These are phyloP conservation scores for Lecanicillium sp. DNA, from an alignment of 2,329 filamentous ascomycete species.

Conservation along the genomic window DNA sequence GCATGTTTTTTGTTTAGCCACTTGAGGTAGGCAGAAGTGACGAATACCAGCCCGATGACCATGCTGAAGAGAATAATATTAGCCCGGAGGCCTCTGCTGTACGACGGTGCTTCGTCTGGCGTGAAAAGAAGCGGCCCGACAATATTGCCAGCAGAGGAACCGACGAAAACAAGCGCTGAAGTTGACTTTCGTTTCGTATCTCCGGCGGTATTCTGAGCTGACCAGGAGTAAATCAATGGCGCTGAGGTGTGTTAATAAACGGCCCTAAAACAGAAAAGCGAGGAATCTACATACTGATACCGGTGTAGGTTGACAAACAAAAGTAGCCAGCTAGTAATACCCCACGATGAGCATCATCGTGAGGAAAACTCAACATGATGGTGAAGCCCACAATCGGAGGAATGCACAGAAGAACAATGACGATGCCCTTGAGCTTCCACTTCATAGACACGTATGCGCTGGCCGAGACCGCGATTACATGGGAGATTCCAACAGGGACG, in stretches of 20 bases:
- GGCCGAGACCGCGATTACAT: conserved; percentile 52
- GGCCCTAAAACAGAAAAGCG: conserved; percentile 42
- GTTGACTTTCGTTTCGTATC: conserved; percentile 65
- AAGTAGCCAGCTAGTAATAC: conserved; percentile 52
- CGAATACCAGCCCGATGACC: conserved; percentile 45
- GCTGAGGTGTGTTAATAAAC: conserved; percentile 37
- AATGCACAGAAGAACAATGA: conserved; percentile 48
- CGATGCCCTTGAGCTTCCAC: conserved; percentile 50
- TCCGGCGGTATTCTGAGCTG: conserved; percentile 57
- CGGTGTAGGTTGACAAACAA: conserved; percentile 51
- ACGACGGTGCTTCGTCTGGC: conserved; percentile 37
- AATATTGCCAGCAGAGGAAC: conserved; percentile 60
- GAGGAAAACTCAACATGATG: conserved; percentile 45
- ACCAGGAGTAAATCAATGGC: conserved; percentile 56
- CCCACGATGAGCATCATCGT: conserved; percentile 39
- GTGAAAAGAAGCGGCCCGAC: conserved; percentile 60
- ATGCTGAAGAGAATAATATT: conserved; percentile 57
- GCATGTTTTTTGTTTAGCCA: conserved; percentile 51
- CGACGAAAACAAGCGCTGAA: conserved; percentile 59
- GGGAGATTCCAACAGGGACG: conserved; percentile 54
- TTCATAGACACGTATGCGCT: conserved; percentile 50
- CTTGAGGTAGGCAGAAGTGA: conserved; percentile 40
- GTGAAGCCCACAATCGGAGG: conserved; percentile 52
- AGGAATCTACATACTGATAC: conserved; percentile 27
- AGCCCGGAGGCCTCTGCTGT: conserved; percentile 47